Evolutionary conservation across 768 basidiomycete genomes (phyloP).

Genomic region (Leccinum boreale): DNA sequence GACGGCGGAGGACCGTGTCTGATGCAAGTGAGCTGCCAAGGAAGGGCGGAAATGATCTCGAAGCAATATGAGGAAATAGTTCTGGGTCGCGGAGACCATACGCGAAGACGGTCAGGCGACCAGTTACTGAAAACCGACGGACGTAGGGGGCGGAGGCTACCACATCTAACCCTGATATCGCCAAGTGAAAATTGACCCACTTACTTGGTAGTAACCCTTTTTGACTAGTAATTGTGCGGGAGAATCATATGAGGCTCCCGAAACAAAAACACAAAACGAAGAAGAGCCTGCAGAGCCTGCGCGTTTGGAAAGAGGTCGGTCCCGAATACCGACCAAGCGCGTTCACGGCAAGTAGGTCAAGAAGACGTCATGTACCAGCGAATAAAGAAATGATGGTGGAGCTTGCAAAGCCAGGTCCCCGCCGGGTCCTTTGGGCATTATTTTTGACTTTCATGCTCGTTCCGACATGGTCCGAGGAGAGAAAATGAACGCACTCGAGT

Average conservation of each 20-base stretch:
- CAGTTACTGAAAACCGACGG: neutral
- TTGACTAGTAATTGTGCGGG: neutral
- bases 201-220: neutral
- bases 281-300: neutral
- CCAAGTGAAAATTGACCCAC: neutral
- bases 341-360: no score
- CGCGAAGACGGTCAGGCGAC: neutral
- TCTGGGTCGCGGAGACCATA: neutral
- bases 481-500: slow-evolving; percentile 11
- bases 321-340: no score
- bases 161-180: neutral
- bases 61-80: neutral
- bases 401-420: neutral
- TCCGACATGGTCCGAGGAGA: slow-evolving; percentile 1
- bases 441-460: neutral
- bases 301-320: slow-evolving; percentile 2
- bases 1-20: neutral
- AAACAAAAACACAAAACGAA: neutral
- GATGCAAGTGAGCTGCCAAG: neutral
- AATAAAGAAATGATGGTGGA: neutral
- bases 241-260: neutral
- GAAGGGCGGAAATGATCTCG: neutral
- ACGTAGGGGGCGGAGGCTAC: neutral
- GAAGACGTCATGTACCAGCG: neutral
- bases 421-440: no score